These are phyloP conservation scores for Liriodendron chinense DNA, from an alignment of 164 flowering plant species.

Conservation along the genomic window DNA sequence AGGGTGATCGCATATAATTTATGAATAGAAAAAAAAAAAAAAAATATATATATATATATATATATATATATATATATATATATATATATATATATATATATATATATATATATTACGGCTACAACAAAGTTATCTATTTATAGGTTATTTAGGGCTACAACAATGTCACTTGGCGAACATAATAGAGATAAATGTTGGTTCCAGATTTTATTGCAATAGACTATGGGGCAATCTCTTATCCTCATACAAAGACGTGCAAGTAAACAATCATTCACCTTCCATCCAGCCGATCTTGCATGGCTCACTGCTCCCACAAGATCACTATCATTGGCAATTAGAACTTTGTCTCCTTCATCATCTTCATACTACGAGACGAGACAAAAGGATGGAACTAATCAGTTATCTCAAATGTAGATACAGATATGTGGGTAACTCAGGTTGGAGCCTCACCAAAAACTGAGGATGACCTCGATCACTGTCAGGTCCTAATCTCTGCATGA, in stretches of 20 bases:
- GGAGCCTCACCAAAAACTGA: conserved; percentile 62
- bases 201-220: no score
- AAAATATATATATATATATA: no score
- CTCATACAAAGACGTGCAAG: not conserved
- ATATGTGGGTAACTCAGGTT: not conserved
- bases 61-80: no score
- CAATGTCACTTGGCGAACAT: no score
- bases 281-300: conserved; percentile 72
- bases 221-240: not conserved
- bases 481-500: conserved; percentile 63
- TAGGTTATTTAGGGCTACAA: no score
- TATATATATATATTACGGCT: no score
- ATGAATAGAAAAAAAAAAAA: no score
- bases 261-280: conserved; percentile 47
- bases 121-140: no score
- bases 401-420: not conserved
- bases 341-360: conserved; percentile 95
- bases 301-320: conserved; percentile 78
- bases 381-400: conserved; percentile 2
- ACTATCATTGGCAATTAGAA: conserved; percentile 67
- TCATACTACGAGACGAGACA: conserved; percentile 57
- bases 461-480: conserved; percentile 39
- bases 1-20: no score
- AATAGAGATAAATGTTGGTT: no score
- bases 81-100: no score